Base-by-base conservation (phyloP, 2,329 filamentous ascomycete species). In the Colletotrichum camelliae region DNA sequence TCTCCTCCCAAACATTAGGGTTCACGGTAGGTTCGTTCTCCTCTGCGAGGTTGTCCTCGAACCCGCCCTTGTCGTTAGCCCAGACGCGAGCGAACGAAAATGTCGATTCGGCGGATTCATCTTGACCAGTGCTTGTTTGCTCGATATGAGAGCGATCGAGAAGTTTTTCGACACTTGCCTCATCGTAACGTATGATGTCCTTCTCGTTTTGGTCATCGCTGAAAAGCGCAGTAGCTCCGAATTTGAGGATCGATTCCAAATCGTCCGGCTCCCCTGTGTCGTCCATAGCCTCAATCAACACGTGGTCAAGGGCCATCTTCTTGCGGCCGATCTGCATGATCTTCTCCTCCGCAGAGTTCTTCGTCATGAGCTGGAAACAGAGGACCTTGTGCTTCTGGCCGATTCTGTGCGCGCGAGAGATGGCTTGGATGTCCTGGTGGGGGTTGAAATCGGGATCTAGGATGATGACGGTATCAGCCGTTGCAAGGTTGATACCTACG, bases 401-500 rank as follows among this genome's bases (percentile, higher is more conserved):
- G 77, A 99, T 98, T 31, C 97, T 94, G 84, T 99, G 97, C 21
- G 96, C 97, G 78, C 97, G 93, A 35, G 96, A 98, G 35, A 99
- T 89, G 0, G 97, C 97, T 83, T 99, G 97, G 55, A 99, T 94
- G 81, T 99, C 97, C 84, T 99, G 97, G 81, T 99, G 97, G 1
- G 97, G 97, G 77, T 99, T 99, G 88, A 98, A 98, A 82, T 99
- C 97, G 0, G 95, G 95, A 80, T 99, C 96, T 79, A 98, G 92
- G 78, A 99, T 98, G 78, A 99, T 98, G 77, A 99, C 97, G 0
- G 97, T 99, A 81, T 99, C 97, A 4, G 97, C 97, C 9, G 96
- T 98, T 1, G 97, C 97, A 71, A 99, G 89, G 82, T 99, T 99
- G 87, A 99, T 99, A 18, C 97, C 97, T 1, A 99, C 96, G 80